Evolutionary conservation across 805 yeast species (phyloP).

Genomic region (Blastobotrys robertii): DNA sequence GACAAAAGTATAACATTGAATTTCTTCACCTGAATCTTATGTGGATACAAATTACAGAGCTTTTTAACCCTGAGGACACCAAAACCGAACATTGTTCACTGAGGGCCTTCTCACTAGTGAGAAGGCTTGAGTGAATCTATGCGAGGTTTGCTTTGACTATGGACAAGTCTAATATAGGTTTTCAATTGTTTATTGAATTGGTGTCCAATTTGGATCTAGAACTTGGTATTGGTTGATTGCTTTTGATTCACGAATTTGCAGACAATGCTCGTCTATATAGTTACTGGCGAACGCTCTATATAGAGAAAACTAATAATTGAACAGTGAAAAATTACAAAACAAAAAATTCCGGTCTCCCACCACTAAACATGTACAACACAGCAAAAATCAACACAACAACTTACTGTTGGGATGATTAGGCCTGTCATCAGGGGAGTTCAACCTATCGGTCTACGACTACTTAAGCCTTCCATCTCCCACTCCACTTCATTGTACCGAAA

Average conservation of each 20-base stretch:
- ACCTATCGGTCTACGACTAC: neutral
- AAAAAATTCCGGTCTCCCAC: neutral
- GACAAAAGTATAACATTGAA: conserved; percentile 27
- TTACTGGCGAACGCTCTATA: too few species aligned
- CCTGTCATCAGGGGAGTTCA: too few species aligned
- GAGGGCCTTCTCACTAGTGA: too few species aligned
- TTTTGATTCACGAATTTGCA: too few species aligned
- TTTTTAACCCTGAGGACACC: conserved; percentile 34
- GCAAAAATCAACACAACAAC: neutral
- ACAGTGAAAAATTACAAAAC: too few species aligned
- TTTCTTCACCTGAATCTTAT: conserved; percentile 34
- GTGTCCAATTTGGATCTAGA: neutral
- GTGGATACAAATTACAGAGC: conserved; percentile 30
- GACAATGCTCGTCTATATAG: too few species aligned
- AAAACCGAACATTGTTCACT: too few species aligned
- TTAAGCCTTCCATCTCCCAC: neutral
- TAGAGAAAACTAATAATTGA: too few species aligned
- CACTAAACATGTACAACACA: neutral
- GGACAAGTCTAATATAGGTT: too few species aligned
- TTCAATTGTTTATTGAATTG: neutral
- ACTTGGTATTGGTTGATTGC: too few species aligned
- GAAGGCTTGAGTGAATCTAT: too few species aligned
- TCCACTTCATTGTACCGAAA: neutral
- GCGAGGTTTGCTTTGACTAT: neutral
- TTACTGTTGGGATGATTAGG: too few species aligned